Evolutionary conservation across 2,329 filamentous ascomycete genomes (phyloP).

Genomic region (Fusarium succisae): DNA sequence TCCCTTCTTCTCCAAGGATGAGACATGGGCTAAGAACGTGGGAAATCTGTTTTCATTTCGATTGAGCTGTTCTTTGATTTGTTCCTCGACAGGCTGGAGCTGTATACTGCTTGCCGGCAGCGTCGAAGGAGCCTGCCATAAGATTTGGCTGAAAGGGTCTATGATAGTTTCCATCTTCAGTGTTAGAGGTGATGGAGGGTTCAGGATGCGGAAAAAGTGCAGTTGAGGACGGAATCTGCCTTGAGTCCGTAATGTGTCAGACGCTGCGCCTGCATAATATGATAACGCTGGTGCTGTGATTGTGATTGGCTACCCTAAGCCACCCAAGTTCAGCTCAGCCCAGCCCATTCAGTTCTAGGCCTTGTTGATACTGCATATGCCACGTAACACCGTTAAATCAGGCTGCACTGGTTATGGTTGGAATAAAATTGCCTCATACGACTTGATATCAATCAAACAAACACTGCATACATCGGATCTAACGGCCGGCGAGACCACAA

Average conservation of each 20-base stretch:
- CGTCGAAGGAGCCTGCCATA: background rate
- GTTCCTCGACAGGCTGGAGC: rapidly evolving
- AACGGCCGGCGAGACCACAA: background rate
- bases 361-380: background rate
- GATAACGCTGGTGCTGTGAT: rapidly evolving
- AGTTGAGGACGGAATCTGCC: background rate
- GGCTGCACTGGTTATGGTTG: background rate
- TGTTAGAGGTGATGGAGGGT: rapidly evolving
- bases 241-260: background rate
- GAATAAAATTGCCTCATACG: background rate
- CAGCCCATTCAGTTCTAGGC: background rate
- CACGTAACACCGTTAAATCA: background rate
- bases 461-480: background rate
- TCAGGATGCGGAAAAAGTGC: rapidly evolving
- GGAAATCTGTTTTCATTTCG: background rate
- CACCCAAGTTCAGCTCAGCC: background rate
- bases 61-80: background rate
- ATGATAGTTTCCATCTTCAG: background rate
- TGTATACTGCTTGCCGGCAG: rapidly evolving
- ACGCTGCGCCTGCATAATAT: background rate
- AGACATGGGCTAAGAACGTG: background rate
- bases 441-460: background rate
- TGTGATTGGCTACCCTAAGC: background rate
- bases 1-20: background rate
- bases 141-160: background rate